Conservation (phyloP, 2,329 filamentous ascomycete genomes). For the Botrytis squamosa region DNA sequence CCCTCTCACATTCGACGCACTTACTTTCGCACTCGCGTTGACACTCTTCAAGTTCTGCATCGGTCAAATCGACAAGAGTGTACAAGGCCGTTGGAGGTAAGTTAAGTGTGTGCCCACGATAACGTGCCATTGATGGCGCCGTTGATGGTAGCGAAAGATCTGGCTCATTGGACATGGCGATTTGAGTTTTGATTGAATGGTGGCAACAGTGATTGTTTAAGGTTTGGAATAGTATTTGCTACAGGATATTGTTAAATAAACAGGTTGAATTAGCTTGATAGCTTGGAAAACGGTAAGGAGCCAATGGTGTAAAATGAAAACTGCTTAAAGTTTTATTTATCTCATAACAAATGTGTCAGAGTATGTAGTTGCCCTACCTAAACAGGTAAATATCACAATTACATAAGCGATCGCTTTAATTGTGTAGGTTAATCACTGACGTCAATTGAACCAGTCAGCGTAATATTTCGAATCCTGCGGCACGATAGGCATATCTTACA, state of each 20-base stretch:
- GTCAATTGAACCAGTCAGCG: not conserved
- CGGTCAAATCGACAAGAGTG: not conserved
- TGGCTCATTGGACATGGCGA: not conserved
- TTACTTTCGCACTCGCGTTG: not conserved
- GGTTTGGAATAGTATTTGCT: not conserved
- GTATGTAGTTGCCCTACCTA: not conserved
- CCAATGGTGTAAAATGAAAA: not conserved
- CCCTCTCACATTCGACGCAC: not conserved
- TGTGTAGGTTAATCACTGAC: not conserved
- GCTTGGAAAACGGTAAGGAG: not conserved
- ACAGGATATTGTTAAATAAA: not conserved
- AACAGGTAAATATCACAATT: not conserved
- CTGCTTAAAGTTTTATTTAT: not conserved
- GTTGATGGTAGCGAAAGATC: not conserved
- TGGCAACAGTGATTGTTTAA: not conserved
- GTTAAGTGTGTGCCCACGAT: not conserved
- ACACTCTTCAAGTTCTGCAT: not conserved
- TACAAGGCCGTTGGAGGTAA: not conserved
- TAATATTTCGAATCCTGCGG: not conserved
- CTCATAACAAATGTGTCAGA: not conserved
- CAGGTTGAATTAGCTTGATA: not conserved
- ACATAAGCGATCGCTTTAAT: not conserved
- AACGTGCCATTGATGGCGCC: not conserved
- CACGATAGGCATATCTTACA: no score
- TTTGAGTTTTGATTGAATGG: not conserved